Base-by-base conservation (phyloP, 2,329 filamentous ascomycete genomes). In the Plectosphaerella sp. region DNA sequence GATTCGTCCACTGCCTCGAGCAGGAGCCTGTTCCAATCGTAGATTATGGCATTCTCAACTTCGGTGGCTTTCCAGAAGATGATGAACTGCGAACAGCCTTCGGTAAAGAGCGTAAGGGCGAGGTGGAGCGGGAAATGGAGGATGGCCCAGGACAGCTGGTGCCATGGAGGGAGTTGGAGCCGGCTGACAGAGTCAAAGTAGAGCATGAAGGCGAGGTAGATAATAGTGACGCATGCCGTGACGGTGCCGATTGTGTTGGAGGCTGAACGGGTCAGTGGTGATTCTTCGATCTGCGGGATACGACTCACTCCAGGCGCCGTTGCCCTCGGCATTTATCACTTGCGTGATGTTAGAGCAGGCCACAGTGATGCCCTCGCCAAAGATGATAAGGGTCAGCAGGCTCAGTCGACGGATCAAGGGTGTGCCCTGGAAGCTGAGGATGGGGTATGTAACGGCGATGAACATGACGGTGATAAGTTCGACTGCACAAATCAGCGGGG, bases 131-230 rank as follows among this genome's bases (percentile, higher is more conserved):
- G 83, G 53, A 86, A 80, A 65, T 87, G 84, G 1, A 82, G 63
- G 3, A 72, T 53, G 0, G 77, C 74, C 80, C 80, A 84, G 49
- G 82, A 65, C 48, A 84, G 79, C 57, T 87, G 84, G 5, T 80
- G 76, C 45, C 82, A 70, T 64, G 73, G 53, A 65, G 80, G 64
- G 72, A 76, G 80, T 33, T 84, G 75, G 54, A 83, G 77, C 48
- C 82, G 82, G 61, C 85, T 83, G 64, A 85, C 81, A 78, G 82
- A 87, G 58, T 87, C 74, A 50, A 87, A 77, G 54, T 77, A 76
- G 37, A 74, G 60, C 50, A 76, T 67, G 58, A 75, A 77, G 48
- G 76, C 64, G 45, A 72, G 67, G 59, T 76, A 77, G 24, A 75
- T 67, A 14, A 70, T 70, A 4, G 70, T 64, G 0, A 67, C 61